Percentiles rank a stretch among this genome's conserved stretches.
Conservation (phyloP, 176 grass and related monocot species). For the Elymus sibiricus region DNA sequence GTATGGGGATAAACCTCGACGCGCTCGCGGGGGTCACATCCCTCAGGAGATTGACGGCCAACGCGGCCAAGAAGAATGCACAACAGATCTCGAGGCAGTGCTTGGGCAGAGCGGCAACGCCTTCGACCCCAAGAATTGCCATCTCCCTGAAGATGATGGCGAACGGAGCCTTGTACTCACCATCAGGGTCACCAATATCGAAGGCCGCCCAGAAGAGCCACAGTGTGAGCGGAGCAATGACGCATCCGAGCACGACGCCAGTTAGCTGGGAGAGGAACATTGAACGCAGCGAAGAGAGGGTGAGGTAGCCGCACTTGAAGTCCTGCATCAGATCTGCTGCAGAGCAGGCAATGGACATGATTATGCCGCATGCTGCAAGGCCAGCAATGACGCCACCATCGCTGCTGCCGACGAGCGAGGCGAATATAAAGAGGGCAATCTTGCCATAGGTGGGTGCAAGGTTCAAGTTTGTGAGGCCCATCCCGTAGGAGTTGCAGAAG, state of each 20-base stretch:
- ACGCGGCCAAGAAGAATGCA: not conserved
- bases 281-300: constrained; percentile 33
- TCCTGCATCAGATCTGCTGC: constrained; percentile 50
- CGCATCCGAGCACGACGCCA: constrained; percentile 7
- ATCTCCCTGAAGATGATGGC: constrained; percentile 49
- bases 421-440: constrained; percentile 30
- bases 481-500: constrained; percentile 47
- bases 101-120: constrained; percentile 17
- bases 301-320: constrained; percentile 41
- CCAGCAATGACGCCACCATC: constrained; percentile 35
- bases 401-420: constrained; percentile 28
- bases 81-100: constrained; percentile 42
- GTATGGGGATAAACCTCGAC: constrained; percentile 43
- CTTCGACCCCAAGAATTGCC: constrained; percentile 41
- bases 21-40: constrained; percentile 1
- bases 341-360: constrained; percentile 46
- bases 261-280: constrained; percentile 41
- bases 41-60: constrained; percentile 36
- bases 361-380: constrained; percentile 41
- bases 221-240: constrained; percentile 46
- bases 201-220: constrained; percentile 51
- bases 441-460: constrained; percentile 46
- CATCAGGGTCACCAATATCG: constrained; percentile 30
- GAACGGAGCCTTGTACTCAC: constrained; percentile 32
- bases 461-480: constrained; percentile 51